Evolutionary conservation across 2,329 filamentous ascomycete genomes (phyloP).

Genomic region (Pseudocercospora macadamiae): DNA sequence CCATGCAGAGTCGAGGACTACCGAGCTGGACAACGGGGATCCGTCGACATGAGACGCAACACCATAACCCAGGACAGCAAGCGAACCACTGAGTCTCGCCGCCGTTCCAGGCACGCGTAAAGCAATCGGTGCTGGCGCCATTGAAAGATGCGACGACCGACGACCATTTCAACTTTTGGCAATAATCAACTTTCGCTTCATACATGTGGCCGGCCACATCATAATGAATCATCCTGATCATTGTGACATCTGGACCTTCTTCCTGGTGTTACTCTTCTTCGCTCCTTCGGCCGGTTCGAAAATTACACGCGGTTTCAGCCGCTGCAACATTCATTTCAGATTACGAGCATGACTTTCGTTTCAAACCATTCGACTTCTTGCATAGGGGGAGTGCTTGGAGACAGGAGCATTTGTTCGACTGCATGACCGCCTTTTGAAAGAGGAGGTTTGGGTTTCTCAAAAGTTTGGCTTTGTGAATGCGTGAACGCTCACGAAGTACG

Average conservation of each 20-base stretch:
- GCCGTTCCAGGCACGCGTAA: neutral
- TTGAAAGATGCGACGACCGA: neutral
- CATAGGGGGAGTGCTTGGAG: neutral
- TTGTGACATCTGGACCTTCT: too few relatives aligned
- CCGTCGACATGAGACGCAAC: neutral
- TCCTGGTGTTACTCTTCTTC: too few relatives aligned
- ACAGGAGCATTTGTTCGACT: neutral
- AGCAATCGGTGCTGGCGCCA: neutral
- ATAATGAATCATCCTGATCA: neutral
- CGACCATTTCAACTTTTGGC: neutral
- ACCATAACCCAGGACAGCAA: neutral
- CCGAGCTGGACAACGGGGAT: neutral
- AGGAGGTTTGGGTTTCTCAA: neutral
- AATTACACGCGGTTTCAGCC: neutral
- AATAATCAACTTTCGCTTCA: neutral
- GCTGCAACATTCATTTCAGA: neutral
- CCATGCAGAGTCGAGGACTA: slow-evolving; percentile 13
- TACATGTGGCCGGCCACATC: neutral
- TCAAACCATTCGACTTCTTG: neutral
- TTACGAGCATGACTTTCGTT: neutral
- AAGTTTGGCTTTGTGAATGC: neutral
- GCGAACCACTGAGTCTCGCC: neutral
- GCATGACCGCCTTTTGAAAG: neutral
- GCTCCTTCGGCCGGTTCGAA: neutral
- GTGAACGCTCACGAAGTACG: neutral